Evolutionary conservation across 129 eudicot species (phyloP).

Genomic region (Smallanthus sonchifolius): DNA sequence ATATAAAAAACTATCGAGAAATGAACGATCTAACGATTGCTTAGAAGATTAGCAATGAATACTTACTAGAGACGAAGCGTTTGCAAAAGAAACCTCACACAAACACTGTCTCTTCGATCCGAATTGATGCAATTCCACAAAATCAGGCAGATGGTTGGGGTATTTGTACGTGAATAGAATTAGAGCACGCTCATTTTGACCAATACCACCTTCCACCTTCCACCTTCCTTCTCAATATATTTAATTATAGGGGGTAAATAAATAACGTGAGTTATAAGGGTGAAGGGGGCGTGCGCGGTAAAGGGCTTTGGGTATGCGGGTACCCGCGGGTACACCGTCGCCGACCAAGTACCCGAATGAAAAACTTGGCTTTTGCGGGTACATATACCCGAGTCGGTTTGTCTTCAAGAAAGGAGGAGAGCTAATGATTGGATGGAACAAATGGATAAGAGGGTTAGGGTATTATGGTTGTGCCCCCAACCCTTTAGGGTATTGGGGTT

Average conservation of each 20-base stretch:
- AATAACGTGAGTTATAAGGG: too few relatives aligned
- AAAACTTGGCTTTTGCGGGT: too few relatives aligned
- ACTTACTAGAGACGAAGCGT: background rate
- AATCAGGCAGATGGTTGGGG: background rate
- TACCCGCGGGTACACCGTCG: too few relatives aligned
- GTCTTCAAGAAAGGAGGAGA: too few relatives aligned
- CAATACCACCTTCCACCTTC: background rate
- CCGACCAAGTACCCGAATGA: too few relatives aligned
- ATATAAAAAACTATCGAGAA: background rate
- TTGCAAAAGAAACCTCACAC: background rate
- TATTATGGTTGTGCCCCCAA: too few relatives aligned
- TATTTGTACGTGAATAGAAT: background rate
- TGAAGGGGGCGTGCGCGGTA: too few relatives aligned
- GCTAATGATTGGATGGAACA: too few relatives aligned
- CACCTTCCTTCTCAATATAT: background rate
- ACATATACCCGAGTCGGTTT: too few relatives aligned
- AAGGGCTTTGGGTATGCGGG: too few relatives aligned
- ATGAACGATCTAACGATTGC: background rate
- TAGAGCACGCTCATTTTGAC: constrained; percentile 8
- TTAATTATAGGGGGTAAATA: background rate
- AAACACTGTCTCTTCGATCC: background rate
- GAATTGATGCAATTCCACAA: background rate
- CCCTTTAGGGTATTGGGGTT: too few relatives aligned
- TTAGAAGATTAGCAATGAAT: background rate
- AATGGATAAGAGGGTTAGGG: too few relatives aligned